Base-by-base conservation (phyloP, 2,329 filamentous ascomycete genomes). In the Nemania serpens region DNA sequence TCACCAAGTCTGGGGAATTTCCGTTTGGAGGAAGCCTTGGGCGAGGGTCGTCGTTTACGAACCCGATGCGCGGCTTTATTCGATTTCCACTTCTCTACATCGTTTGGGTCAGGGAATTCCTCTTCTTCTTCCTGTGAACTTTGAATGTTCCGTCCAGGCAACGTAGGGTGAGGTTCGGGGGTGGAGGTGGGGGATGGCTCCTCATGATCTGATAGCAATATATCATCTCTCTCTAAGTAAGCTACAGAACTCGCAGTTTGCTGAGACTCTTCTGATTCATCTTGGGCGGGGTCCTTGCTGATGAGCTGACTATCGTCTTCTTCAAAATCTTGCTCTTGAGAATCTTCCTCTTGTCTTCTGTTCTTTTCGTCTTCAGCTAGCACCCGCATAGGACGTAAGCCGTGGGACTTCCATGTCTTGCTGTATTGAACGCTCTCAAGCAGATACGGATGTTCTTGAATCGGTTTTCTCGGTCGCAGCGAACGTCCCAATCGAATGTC, bases 381-480 rank as follows among this genome's bases (percentile, higher is more conserved):
- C 42, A 84, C 73, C 55, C 78, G 78, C 36, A 86, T 68, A 0
- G 84, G 84, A 54, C 79, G 80, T 29, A 87, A 72, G 22, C 84
- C 84, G 58, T 84, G 83, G 3, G 79, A 79, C 67, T 81, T 83
- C 66, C 86, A 79, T 18, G 78, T 73, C 2, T 74, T 82, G 56
- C 79, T 81, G 69, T 86, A 86, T 29, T 81, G 79, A 0, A 79
- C 83, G 68, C 79, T 82, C 63, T 87, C 84, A 3, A 86, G 74
- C 5, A 82, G 73, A 63, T 87, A 87, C 3, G 84, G 84, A 46
- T 86, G 83, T 67, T 86, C 77, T 68, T 87, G 84, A 6, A 87
- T 87, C 1, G 84, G 84, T 62, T 86, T 87, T 18, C 84, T 79
- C 1, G 83, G 83, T 6, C 84, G 79, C n/a, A 87, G 73, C 3